Base-by-base conservation (phyloP, 2,329 filamentous ascomycete species). In the Onygenales sp. region DNA sequence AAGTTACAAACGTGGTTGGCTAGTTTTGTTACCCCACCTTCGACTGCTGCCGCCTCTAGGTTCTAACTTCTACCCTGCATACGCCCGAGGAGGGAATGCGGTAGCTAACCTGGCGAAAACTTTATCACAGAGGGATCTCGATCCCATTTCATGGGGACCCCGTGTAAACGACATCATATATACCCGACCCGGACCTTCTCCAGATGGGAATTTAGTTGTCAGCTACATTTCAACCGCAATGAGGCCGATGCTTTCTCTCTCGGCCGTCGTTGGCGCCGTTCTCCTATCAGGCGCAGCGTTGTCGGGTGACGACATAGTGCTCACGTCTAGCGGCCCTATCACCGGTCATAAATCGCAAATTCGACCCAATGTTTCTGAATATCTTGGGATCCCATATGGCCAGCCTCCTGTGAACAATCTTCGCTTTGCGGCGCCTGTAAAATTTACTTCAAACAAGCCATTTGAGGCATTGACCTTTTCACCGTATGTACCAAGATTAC, bases 341-440 rank as follows among this genome's bases (percentile, higher is more conserved):
- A 52, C 17, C 6, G 57, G 58, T n/a, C 55, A 60, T 36, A 43
- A 33, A 10, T 55, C 57, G 32, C 21, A 40, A 31, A 49, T 39
- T 32, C 49, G 49, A 14, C 46, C 58, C 11, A 32, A 56, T 21
- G 58, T 61, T 9, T 42, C 42, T 9, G 56, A 55, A 39, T 61
- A 56, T 47, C 52, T 61, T 31, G 56, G 56, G 21, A 57, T 59
- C 17, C 54, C 54, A 5, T 59, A 56, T 42, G 57, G 51, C 34
- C 34, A 54, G 44, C 39, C 57, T 7, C 57, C 56, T 9, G 51
- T 56, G 14, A 49, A 49, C 3, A 27, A 54, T 11, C 42, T 57
- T 37, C 56, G 56, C 4, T 56, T 57, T 48, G 54, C 56, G 36
- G 48, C 54, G 11, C 56, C 54, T 4, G 7, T 47, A 13, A 48